Evolutionary conservation across 345 rosid species (phyloP), one percentile per base, ranked within the genome.

Genomic region (Passiflora organensis): DNA sequence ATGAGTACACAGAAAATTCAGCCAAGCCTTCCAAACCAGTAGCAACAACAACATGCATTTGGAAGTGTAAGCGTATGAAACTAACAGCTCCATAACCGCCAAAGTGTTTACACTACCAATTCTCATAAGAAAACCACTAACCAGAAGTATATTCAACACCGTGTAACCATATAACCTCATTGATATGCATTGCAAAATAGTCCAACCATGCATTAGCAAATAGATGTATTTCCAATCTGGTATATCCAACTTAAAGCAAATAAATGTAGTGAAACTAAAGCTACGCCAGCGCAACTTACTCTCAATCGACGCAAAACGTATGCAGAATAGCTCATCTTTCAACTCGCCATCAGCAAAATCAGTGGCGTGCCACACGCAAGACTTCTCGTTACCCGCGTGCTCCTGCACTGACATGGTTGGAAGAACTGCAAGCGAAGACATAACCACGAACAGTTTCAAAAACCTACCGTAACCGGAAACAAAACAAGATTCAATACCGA

Each of bases 311-410:
- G 75, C 78, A 63, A 89, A 89, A 10, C 86, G 73, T 60, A 89
- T 84, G 72, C 95, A 86, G 79, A 86, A 82, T 32, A 79, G 77
- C 71, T 84, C 93, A 46, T 86, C 77, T 68, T 82, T 84, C 78
- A 84, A 60, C 73, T 82, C 88, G 10, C 85, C 85, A 58, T 82
- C 89, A 18, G 89, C 84, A 50, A 76, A 85, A 70, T 85, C 89
- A 43, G 74, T 51, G 1, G 89, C 89, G 22, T 82, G 89, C 93
- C 89, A 85, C 5, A 85, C 81, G 57, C 89, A 82, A 0, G 93
- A 85, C 63, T 85, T 85, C 5, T 85, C 93, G 47, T 82, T 85
- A 20, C 93, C 93, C 39, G 76, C 73, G 56, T 85, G 89, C 51
- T 82, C 86, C 53, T 82, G 86, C 45, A 82, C 80, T 10, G 65